Conservation (phyloP, 2,329 filamentous ascomycete genomes). For the Whalleya microplaca region DNA sequence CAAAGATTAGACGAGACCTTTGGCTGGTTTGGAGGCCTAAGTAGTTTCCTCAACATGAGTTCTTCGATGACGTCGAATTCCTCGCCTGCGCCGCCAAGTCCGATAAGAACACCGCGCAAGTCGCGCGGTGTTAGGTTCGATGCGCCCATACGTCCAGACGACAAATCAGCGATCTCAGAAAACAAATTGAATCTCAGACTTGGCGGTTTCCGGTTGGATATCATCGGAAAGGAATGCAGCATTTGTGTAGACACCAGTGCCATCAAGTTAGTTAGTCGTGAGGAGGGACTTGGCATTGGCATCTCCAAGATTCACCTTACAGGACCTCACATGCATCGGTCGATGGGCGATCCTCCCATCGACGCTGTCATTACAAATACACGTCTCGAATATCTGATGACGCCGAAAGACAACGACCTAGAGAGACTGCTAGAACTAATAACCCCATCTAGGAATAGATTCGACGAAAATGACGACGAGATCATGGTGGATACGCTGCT, state of each 20-base stretch:
- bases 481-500: slow-evolving; percentile 93
- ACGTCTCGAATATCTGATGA: slow-evolving; percentile 71
- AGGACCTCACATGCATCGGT: slow-evolving; percentile 66
- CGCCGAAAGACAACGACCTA: slow-evolving; percentile 79
- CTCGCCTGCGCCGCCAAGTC: slow-evolving; percentile 49
- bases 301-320: slow-evolving; percentile 76
- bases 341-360: slow-evolving; percentile 61
- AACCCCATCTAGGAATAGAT: slow-evolving; percentile 89
- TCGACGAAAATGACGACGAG: slow-evolving; percentile 83
- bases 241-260: slow-evolving; percentile 77
- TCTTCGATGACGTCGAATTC: slow-evolving; percentile 78
- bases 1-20: slow-evolving; percentile 84
- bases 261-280: slow-evolving; percentile 78
- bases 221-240: slow-evolving; percentile 79
- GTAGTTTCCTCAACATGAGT: slow-evolving; percentile 86
- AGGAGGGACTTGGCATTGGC: slow-evolving; percentile 71
- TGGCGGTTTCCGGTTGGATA: slow-evolving; percentile 73
- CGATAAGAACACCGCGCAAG: slow-evolving; percentile 45
- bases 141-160: slow-evolving; percentile 53
- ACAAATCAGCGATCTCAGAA: slow-evolving; percentile 50
- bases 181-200: slow-evolving; percentile 78
- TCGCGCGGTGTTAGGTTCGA: slow-evolving; percentile 63
- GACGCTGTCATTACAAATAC: slow-evolving; percentile 67
- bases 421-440: slow-evolving; percentile 83
- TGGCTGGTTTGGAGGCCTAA: slow-evolving; percentile 86